Percentiles rank a stretch among this genome's conserved stretches.
These are phyloP conservation scores for Globisporangium megalacanthum DNA, from an alignment of 352 stramenopile genomes.

Conservation along the genomic window DNA sequence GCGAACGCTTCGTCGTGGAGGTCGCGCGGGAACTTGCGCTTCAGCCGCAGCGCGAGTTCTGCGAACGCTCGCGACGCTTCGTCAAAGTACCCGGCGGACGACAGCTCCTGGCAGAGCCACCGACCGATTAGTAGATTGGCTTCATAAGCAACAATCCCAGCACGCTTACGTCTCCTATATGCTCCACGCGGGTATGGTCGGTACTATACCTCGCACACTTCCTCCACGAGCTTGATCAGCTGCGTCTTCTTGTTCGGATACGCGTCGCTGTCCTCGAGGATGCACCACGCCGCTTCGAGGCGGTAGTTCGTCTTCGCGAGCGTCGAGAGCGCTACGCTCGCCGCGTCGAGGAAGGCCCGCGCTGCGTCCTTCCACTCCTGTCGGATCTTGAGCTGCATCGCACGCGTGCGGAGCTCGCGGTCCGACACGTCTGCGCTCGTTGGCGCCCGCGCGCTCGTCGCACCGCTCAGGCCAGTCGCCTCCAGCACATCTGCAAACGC, in stretches of 20 bases:
- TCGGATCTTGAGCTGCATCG: constrained; percentile 63
- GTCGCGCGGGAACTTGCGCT: constrained; percentile 55
- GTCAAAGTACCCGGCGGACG: constrained; percentile 55
- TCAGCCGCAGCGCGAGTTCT: constrained; percentile 53
- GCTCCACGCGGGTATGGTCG: no score
- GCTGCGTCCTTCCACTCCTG: constrained; percentile 64
- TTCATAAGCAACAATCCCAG: no score
- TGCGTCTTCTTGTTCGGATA: constrained; percentile 35
- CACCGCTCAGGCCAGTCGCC: constrained; percentile 2
- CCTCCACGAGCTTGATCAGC: constrained; percentile 34
- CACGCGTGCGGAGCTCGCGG: constrained; percentile 46
- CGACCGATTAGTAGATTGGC: no score
- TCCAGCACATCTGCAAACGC: constrained; percentile 11
- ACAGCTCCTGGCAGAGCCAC: constrained; percentile 26
- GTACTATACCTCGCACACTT: constrained; percentile 36
- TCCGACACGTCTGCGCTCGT: constrained; percentile 28
- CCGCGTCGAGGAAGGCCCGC: constrained; percentile 45
- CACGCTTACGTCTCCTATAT: no score
- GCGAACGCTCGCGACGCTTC: constrained; percentile 54
- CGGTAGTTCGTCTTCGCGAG: constrained; percentile 47
- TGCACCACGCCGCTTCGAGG: constrained; percentile 62
- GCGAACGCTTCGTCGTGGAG: constrained; percentile 27
- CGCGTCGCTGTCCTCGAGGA: constrained; percentile 40
- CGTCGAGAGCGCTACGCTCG: constrained; percentile 25
- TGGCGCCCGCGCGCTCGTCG: constrained; percentile 5